Conservation (phyloP, 2,329 filamentous ascomycete species). For the Aureobasidium sp. region DNA sequence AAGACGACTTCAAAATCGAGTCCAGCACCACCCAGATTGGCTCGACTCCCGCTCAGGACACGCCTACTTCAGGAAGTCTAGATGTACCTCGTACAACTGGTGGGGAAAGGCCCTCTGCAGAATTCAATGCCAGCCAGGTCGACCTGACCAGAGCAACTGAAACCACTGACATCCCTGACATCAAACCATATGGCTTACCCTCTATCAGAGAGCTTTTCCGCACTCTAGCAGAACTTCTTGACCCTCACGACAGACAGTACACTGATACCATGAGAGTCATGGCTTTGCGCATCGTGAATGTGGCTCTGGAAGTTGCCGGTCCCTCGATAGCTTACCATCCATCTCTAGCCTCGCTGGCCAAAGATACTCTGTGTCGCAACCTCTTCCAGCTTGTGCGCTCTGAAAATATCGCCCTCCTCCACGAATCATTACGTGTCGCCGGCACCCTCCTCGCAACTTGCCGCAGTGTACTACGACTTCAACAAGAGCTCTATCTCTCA, state of each 20-base stretch:
- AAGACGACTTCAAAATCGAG: constrained; percentile 77
- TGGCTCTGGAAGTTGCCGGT: constrained; percentile 90
- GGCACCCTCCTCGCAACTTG: constrained; percentile 88
- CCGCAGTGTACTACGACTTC: constrained; percentile 80
- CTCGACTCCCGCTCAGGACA: constrained; percentile 6
- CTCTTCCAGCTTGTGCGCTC: constrained; percentile 94
- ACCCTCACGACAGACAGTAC: constrained; percentile 86
- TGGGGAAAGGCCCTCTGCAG: constrained; percentile 15
- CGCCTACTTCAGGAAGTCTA: constrained; percentile 15
- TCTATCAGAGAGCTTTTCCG: constrained; percentile 92
- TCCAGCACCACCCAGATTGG: constrained; percentile 35
- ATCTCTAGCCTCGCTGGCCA: constrained; percentile 75
- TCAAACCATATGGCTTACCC: constrained; percentile 85
- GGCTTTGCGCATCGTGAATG: constrained; percentile 93
- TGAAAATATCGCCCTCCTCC: constrained; percentile 90
- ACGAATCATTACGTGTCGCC: constrained; percentile 85
- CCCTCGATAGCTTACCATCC: constrained; percentile 92
- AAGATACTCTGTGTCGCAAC: constrained; percentile 88
- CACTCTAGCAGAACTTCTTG: constrained; percentile 85
- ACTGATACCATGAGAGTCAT: constrained; percentile 95
- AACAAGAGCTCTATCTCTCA: constrained; percentile 91
- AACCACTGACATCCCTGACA: constrained; percentile 43
- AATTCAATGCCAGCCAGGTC: constrained; percentile 32
- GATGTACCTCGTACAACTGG: constrained; percentile 12
- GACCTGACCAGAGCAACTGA: constrained; percentile 37